Percentiles rank a stretch among this genome's conserved stretches.
phyloP scores from a whole-genome alignment of 2,329 filamentous ascomycete species.

The Colletotrichum coccodes region DNA sequence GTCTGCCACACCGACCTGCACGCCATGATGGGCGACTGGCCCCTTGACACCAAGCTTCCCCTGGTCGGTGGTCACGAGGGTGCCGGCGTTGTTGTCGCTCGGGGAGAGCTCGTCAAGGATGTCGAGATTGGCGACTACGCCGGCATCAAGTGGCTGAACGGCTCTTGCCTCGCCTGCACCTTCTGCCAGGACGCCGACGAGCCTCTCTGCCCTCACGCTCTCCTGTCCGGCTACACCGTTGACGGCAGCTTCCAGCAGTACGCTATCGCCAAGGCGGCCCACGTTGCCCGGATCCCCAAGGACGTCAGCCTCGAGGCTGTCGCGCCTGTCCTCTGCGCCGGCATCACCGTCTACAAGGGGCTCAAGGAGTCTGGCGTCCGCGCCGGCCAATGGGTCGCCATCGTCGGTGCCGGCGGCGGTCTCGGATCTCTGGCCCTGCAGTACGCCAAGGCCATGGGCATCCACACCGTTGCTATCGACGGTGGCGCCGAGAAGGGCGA shows the following conservation, averaged over 20 bases:
- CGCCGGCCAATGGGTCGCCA: conserved; percentile 82
- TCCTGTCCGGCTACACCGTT: conserved; percentile 90
- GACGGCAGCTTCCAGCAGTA: conserved; percentile 91
- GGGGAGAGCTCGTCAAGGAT: conserved; percentile 80
- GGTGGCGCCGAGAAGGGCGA: conserved; percentile 82
- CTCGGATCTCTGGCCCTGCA: conserved; percentile 84
- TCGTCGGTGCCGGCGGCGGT: conserved; percentile 88
- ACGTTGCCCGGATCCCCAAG: conserved; percentile 85
- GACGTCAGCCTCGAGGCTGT: conserved; percentile 80
- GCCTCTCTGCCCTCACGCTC: conserved; percentile 79
- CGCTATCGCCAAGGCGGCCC: conserved; percentile 84
- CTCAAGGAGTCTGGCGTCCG: conserved; percentile 82
- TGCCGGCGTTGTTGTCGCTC: conserved; percentile 84
- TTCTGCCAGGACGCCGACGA: conserved; percentile 87
- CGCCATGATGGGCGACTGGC: conserved; percentile 91
- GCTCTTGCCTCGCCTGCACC: conserved; percentile 82
- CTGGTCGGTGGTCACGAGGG: conserved; percentile 85
- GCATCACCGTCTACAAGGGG: conserved; percentile 92
- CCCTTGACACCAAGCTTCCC: conserved; percentile 82
- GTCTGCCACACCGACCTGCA: conserved; percentile 89
- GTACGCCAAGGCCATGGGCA: conserved; percentile 91
- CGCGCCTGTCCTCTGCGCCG: conserved; percentile 84
- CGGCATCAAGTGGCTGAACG: conserved; percentile 94
- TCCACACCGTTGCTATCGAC: conserved; percentile 84
- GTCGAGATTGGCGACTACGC: conserved; percentile 85